A percentile compares a stretch with the other conserved stretches of the same genome.
phyloP scores from a whole-genome alignment of 371 early-diverging fungal genomes.

The Mucor plumbeus region DNA sequence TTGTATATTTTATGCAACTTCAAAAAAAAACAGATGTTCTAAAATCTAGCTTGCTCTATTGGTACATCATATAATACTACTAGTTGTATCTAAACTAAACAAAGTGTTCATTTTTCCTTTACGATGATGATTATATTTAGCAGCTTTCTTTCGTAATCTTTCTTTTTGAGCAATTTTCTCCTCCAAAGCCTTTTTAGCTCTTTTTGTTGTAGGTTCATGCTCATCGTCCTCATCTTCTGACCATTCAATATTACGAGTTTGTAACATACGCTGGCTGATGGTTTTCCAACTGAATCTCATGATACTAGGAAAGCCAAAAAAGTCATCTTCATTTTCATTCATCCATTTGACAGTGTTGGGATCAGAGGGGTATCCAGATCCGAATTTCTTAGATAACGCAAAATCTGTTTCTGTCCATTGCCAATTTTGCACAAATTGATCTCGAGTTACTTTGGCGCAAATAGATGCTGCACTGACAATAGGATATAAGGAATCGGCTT shows the following conservation, averaged over 20 bases:
- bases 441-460: constrained; percentile 97
- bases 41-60: background rate
- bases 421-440: constrained; percentile 85
- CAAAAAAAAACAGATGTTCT: too few relatives aligned
- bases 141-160: constrained; percentile 15
- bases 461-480: constrained; percentile 99
- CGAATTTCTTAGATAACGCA: constrained; percentile 69
- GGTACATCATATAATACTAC: background rate
- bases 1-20: too few relatives aligned
- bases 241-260: constrained; percentile 53
- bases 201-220: constrained; percentile 20
- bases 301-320: constrained; percentile 94
- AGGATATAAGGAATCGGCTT: constrained; percentile 96
- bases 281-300: constrained; percentile 99
- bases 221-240: constrained; percentile 37
- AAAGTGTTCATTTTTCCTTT: constrained; percentile 19
- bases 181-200: constrained; percentile 11
- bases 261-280: constrained; percentile 72
- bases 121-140: constrained; percentile 31
- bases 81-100: constrained; percentile 21
- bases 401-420: constrained; percentile 72
- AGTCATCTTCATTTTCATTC: constrained; percentile 72
- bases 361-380: constrained; percentile 99
- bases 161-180: constrained; percentile 21
- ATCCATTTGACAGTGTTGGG: constrained; percentile 95